Percentiles rank a stretch among this genome's conserved stretches.
phyloP scores from a whole-genome alignment of 1,284 basidiomycete species.

The Schizopora paradoxa region DNA sequence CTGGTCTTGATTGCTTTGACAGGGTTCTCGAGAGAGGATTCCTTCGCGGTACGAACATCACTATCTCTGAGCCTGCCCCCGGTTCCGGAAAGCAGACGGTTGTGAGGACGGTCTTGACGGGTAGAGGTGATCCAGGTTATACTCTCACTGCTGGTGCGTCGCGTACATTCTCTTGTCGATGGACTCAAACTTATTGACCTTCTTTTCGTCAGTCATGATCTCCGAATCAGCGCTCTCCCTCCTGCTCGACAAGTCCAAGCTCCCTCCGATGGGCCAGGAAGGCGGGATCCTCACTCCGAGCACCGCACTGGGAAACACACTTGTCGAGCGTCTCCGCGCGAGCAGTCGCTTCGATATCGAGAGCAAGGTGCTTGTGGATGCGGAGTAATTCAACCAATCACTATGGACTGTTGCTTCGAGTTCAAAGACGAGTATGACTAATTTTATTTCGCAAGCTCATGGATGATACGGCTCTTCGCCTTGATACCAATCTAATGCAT shows the following conservation, averaged over 20 bases:
- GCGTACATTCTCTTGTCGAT: background rate
- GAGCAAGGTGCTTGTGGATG: slow-evolving; percentile 44
- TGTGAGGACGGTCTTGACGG: slow-evolving; percentile 55
- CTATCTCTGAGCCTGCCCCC: slow-evolving; percentile 38
- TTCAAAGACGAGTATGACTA: too few relatives aligned
- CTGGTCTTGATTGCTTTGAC: slow-evolving; percentile 8
- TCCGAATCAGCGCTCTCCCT: slow-evolving; percentile 71
- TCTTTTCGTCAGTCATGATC: slow-evolving; percentile 53
- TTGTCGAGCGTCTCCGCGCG: slow-evolving; percentile 59
- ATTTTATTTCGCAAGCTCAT: too few relatives aligned
- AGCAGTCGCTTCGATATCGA: slow-evolving; percentile 52
- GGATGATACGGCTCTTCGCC: too few relatives aligned
- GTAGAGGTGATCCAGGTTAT: slow-evolving; percentile 80
- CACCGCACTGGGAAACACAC: slow-evolving; percentile 67
- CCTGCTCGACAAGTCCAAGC: slow-evolving; percentile 41
- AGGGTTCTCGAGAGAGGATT: slow-evolving; percentile 55
- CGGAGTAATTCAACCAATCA: too few relatives aligned
- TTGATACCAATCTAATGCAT: too few relatives aligned
- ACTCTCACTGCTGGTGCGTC: slow-evolving; percentile 56
- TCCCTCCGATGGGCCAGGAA: slow-evolving; percentile 49
- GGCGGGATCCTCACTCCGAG: slow-evolving; percentile 81
- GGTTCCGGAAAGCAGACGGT: slow-evolving; percentile 39
- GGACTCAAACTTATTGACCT: slow-evolving; percentile 2
- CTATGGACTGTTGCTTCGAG: too few relatives aligned
- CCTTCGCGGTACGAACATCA: slow-evolving; percentile 53